A percentile compares a stretch with the other conserved stretches of the same genome.
These are phyloP conservation scores for Hymenotorrendiella dingleyae DNA, from an alignment of 2,329 filamentous ascomycete genomes.

Conservation along the genomic window DNA sequence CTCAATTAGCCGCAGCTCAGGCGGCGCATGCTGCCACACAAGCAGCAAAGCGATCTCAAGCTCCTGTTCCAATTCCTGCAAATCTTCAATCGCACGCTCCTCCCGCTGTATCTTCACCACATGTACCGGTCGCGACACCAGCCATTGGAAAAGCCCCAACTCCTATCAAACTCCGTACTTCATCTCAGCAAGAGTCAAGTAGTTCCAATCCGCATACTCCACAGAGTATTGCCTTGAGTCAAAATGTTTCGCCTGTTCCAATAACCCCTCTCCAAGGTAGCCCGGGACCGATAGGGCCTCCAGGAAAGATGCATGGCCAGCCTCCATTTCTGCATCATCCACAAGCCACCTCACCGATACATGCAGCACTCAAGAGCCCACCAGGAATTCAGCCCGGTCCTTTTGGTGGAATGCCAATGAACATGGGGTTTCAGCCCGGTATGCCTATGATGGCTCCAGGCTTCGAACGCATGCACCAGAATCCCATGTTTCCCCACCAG, in stretches of 20 bases:
- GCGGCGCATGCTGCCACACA: slow-evolving; percentile 36
- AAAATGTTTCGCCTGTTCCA: slow-evolving; percentile 54
- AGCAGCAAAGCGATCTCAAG: slow-evolving; percentile 38
- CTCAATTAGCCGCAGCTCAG: slow-evolving; percentile 32
- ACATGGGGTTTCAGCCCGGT: slow-evolving; percentile 48
- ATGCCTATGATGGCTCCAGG: slow-evolving; percentile 36
- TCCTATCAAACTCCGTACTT: slow-evolving; percentile 67
- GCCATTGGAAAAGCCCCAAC: slow-evolving; percentile 77
- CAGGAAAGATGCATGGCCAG: slow-evolving; percentile 50
- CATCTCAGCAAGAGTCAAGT: slow-evolving; percentile 65
- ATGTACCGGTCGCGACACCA: slow-evolving; percentile 72
- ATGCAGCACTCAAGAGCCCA: slow-evolving; percentile 49
- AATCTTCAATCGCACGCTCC: slow-evolving; percentile 55
- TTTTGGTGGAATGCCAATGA: slow-evolving; percentile 46
- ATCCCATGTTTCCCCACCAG: slow-evolving; percentile 50
- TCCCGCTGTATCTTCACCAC: slow-evolving; percentile 69
- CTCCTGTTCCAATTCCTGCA: slow-evolving; percentile 41
- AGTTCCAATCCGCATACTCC: slow-evolving; percentile 63
- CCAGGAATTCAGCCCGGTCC: slow-evolving; percentile 43
- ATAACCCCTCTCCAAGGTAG: slow-evolving; percentile 60
- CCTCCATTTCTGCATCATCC: slow-evolving; percentile 48
- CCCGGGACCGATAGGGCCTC: slow-evolving; percentile 55
- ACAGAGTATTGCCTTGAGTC: slow-evolving; percentile 51
- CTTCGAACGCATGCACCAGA: slow-evolving; percentile 39
- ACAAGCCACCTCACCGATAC: slow-evolving; percentile 60